Percentiles rank a stretch among this genome's conserved stretches.
Conservation (phyloP, 441 rosid genomes). For the Pelargonium myrrhifolium region DNA sequence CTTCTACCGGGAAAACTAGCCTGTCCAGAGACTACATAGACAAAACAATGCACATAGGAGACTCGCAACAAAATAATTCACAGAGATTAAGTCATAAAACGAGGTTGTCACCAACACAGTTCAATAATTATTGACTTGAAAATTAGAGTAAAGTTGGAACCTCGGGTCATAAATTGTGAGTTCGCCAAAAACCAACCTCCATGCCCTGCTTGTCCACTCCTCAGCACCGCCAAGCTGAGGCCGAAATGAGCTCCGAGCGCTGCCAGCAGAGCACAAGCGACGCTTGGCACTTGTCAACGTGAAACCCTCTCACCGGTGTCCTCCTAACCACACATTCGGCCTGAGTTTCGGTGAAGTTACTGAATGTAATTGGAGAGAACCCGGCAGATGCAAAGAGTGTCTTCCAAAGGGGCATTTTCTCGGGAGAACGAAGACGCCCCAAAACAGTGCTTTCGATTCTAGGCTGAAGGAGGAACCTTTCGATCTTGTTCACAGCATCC, state of each 20-base stretch:
- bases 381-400: slow-evolving; percentile 40
- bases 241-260: slow-evolving; percentile 49
- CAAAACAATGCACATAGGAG: no score
- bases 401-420: slow-evolving; percentile 41
- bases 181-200: no score
- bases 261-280: slow-evolving; percentile 65
- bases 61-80: no score
- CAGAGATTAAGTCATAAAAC: no score
- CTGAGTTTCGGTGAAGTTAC: slow-evolving; percentile 54
- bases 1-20: not conserved
- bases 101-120: no score
- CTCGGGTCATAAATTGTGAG: not conserved
- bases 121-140: not conserved
- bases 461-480: slow-evolving; percentile 51
- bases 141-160: not conserved
- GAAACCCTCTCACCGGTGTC: slow-evolving; percentile 50
- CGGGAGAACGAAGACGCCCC: no score
- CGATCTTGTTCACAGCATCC: slow-evolving; percentile 49
- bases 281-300: slow-evolving; percentile 53
- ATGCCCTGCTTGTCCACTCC: no score
- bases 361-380: slow-evolving; percentile 43
- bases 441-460: slow-evolving; percentile 41
- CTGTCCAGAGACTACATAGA: not conserved
- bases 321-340: slow-evolving; percentile 56
- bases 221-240: slow-evolving; percentile 64